These are phyloP conservation scores for Aspergillus aculeatinus DNA, from an alignment of 2,329 filamentous ascomycete genomes.

Conservation along the genomic window DNA sequence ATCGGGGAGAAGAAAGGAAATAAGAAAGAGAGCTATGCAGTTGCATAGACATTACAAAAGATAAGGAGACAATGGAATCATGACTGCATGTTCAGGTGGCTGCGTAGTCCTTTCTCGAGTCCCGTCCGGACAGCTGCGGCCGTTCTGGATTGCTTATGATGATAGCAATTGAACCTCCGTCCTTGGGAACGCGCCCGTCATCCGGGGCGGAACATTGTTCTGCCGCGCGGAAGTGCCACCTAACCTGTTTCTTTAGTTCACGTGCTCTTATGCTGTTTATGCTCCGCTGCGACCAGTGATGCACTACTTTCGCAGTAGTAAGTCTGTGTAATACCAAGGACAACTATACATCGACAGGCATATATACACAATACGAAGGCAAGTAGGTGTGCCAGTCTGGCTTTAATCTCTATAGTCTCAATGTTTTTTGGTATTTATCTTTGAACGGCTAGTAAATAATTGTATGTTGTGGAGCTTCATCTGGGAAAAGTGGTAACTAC, in stretches of 20 bases:
- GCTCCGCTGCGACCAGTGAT: too few species aligned
- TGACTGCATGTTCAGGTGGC: constrained; percentile 5
- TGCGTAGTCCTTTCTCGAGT: background rate
- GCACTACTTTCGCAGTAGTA: too few species aligned
- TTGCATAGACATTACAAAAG: constrained; percentile 1
- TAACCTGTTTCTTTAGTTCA: constrained; percentile 14
- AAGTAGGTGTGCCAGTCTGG: too few species aligned
- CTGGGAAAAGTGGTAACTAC: too few species aligned
- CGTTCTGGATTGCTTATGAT: constrained; percentile 8
- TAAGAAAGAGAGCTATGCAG: background rate
- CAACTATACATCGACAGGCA: too few species aligned
- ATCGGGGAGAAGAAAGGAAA: background rate
- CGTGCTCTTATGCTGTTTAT: background rate
- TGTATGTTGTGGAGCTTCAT: too few species aligned
- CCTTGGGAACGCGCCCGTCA: constrained; percentile 13
- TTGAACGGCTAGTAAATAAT: too few species aligned
- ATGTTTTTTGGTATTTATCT: too few species aligned
- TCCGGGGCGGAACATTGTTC: constrained; percentile 12
- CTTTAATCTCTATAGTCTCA: too few species aligned
- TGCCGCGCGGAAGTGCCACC: constrained; percentile 19
- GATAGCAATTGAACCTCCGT: background rate
- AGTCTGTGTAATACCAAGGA: too few species aligned
- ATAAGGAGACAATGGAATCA: constrained; percentile 1
- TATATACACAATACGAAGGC: too few species aligned
- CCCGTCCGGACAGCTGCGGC: background rate